Conservation (phyloP, 768 basidiomycete species). For the Galerina sulciceps region DNA sequence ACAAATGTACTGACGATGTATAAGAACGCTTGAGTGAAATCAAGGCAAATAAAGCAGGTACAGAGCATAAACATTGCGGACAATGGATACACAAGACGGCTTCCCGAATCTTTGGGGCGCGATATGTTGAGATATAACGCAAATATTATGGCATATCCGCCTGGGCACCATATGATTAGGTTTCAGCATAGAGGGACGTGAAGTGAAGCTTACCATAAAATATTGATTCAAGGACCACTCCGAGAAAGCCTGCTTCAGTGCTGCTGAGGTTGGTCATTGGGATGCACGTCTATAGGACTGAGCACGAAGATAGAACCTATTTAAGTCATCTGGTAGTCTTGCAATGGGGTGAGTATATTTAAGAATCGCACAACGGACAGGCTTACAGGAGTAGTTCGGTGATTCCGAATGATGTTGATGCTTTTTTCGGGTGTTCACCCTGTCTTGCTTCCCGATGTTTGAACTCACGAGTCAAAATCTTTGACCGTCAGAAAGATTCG, state of each 20-base stretch:
- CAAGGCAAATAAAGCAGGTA: conserved; percentile 3
- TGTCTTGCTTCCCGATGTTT: no score
- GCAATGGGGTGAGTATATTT: no score
- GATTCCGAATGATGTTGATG: no score
- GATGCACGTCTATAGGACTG: not conserved
- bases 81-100: conserved; percentile 1
- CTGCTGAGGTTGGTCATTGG: conserved; percentile 9
- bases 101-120: not conserved
- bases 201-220: conserved; percentile 6
- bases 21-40: conserved; percentile 10
- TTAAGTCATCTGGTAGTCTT: no score
- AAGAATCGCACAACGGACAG: no score
- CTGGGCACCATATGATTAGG: not conserved
- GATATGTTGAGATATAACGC: not conserved
- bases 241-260: conserved; percentile 7
- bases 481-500: no score
- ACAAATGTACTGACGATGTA: not conserved
- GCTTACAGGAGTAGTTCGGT: no score
- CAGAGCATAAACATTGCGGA: conserved; percentile 5
- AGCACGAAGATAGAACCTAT: no score
- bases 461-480: no score
- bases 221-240: conserved; percentile 8
- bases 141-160: conserved; percentile 8
- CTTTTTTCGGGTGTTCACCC: no score
- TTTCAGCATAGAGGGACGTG: not conserved